Conservation (phyloP, 495 filamentous ascomycete genomes). For the Hypoxylon intermedium region DNA sequence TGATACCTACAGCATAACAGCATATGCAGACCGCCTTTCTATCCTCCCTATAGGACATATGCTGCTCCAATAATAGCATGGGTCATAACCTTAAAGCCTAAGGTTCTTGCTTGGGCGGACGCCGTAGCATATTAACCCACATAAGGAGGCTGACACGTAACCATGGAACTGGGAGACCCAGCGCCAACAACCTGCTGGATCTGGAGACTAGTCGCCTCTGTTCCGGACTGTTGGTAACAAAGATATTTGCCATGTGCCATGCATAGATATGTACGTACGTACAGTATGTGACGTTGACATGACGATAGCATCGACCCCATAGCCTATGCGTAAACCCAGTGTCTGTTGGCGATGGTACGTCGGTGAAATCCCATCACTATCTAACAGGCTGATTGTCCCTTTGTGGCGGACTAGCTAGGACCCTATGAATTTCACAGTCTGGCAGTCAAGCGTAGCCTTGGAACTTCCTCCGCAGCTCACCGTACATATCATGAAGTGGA, state of each 20-base stretch:
- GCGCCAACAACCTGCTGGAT: constrained; percentile 1
- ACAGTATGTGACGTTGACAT: not conserved
- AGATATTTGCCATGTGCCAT: not conserved
- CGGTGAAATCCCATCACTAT: no score
- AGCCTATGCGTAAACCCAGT: no score
- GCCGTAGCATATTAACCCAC: not conserved
- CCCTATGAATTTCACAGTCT: no score
- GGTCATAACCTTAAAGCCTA: not conserved
- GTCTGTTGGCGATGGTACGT: no score
- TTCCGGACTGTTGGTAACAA: constrained; percentile 15
- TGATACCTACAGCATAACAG: no score
- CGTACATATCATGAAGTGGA: no score
- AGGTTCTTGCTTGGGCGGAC: not conserved
- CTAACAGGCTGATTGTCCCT: not conserved
- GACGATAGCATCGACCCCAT: no score
- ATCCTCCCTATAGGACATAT: not conserved
- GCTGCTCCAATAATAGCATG: not conserved
- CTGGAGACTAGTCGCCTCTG: constrained; percentile 1
- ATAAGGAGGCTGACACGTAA: not conserved
- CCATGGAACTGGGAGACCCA: constrained; percentile 19
- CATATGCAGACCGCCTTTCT: not conserved
- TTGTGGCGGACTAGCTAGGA: not conserved
- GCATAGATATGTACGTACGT: constrained; percentile 6
- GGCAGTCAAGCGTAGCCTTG: no score
- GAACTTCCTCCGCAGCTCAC: no score